Evolutionary conservation across 805 yeast genomes (phyloP), one percentile per base, ranked within the genome.

Genomic region (Saccharomycopsis olivae): DNA sequence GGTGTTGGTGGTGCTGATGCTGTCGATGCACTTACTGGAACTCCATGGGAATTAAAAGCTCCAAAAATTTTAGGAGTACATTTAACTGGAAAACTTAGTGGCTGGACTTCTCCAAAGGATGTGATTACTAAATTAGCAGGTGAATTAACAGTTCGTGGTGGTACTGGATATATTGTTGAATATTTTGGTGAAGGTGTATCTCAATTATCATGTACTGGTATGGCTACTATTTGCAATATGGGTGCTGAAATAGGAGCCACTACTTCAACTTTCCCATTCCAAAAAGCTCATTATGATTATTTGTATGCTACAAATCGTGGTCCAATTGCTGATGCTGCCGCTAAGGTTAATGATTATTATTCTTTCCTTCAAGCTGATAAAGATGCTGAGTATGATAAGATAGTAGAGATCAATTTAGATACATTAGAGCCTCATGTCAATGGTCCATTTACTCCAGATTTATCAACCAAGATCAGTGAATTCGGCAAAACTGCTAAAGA

Each of bases 1-100:
- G 98, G 98, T 66, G 98, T 92, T 30, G 98, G 98, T 65, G 98
- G 98, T 69, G 98, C 98, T 41, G 98, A 92, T 65, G 98, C 98
- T 30, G 98, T 92, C 41, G 98, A 92, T 62, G 98, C 92, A 38
- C 67, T 92, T 57, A 87, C 97, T 33, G 95, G 92, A 50, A 80
- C 92, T 23, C 96, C 98, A 43, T 92, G 98, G 98, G 98, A 92
- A 67, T 74, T 92, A 61, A 88, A 88, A 69, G 97, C 97, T 40
- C 98, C 98, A 52, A 85, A 85, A 65, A 68, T 87, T 32, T 67
- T 92, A 49, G 98, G 98, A 64, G 95, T 92, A 53, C 82, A 86
- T 63, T 74, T 92, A 55, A 84, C 92, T 31, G 98, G 98, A 48
- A 56, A 71, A 56, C 69, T 92, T 66, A 73, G 69, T 51, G 96